Base-by-base conservation (phyloP, 371 early-diverging fungal genomes). In the Coemansia sp. region DNA sequence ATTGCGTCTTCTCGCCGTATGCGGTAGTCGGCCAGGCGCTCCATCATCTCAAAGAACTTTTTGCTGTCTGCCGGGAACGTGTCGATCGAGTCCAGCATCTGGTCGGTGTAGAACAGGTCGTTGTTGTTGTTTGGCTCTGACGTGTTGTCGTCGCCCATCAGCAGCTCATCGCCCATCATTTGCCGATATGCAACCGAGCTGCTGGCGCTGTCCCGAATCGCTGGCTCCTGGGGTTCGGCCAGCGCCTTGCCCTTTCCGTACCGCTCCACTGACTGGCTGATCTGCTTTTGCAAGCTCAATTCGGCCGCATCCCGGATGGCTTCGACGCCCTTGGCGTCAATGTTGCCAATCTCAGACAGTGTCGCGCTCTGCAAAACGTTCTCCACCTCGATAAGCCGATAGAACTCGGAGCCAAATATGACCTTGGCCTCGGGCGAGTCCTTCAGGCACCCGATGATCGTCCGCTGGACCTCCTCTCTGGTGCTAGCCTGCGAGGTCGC, bases 31-130 rank as follows among this genome's bases (percentile, higher is more conserved):
- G 95, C 94, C 16, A 95, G 80, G n/a, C 88, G 86, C 68, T 94
- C 95, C 94, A 95, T 94, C 83, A 94, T 88, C 61, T 94, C 94
- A 42, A 95, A 78, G 65, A 95, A 94, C 76, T 93, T 94, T 68
- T 87, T 88, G 31, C 96, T 92, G 68, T 94, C 93, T 53, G 92
- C 93, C 51, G 94, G 91, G 36, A 94, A 83, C 48, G 94, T 84
- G 76, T 94, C 94, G 62, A 93, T 94, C 1, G 93, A 92, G 11
- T 93, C 92, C 3, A 94, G 93, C 54, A 95, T 82, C 43, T 90
- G 87, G 36, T 90, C 90, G 20, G 74, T 74, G 52, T 74, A 74
- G 55, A 74, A 74, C 38, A 74, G 36, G 20, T 74, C 74, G 38
- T 61, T 65, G 52, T 74, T 72, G 61, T 69, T 59, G 11, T n/a